These are phyloP conservation scores for Aspergillus sp. DNA, from an alignment of 2,329 filamentous ascomycete species.

Conservation along the genomic window DNA sequence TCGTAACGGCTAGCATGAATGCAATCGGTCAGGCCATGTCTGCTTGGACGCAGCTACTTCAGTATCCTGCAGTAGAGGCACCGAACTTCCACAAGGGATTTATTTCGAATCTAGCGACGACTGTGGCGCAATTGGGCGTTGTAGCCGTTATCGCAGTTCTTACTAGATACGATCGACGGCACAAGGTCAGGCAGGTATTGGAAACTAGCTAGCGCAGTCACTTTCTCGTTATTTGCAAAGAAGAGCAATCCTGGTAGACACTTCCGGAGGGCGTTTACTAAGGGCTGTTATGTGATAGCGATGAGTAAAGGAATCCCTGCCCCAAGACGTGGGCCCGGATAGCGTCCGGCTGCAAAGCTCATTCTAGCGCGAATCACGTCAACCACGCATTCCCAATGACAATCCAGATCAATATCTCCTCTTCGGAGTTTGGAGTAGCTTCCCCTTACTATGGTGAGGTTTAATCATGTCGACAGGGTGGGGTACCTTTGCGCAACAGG, in stretches of 20 bases:
- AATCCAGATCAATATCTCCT: neutral
- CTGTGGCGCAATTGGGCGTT: neutral
- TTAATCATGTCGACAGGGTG: neutral
- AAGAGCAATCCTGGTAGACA: too few relatives aligned
- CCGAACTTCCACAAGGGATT: constrained; percentile 29
- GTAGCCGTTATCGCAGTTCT: neutral
- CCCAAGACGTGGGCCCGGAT: neutral
- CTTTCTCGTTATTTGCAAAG: neutral
- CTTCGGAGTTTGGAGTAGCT: neutral
- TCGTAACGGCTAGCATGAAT: constrained; percentile 47
- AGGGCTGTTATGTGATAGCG: neutral
- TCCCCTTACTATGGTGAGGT: neutral
- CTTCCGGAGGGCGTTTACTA: too few relatives aligned
- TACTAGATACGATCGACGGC: neutral
- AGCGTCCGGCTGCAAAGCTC: neutral
- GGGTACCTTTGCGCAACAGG: neutral
- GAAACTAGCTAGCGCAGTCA: neutral
- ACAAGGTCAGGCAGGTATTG: neutral
- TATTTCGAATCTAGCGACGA: neutral
- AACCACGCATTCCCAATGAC: neutral
- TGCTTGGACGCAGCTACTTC: constrained; percentile 41
- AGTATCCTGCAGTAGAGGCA: constrained; percentile 38
- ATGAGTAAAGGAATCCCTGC: neutral
- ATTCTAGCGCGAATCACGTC: neutral
- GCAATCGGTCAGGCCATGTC: constrained; percentile 45